Evolutionary conservation across 106 monocot genomes (phyloP), one percentile per base, ranked within the genome.

Genomic region (Acorus calamus): DNA sequence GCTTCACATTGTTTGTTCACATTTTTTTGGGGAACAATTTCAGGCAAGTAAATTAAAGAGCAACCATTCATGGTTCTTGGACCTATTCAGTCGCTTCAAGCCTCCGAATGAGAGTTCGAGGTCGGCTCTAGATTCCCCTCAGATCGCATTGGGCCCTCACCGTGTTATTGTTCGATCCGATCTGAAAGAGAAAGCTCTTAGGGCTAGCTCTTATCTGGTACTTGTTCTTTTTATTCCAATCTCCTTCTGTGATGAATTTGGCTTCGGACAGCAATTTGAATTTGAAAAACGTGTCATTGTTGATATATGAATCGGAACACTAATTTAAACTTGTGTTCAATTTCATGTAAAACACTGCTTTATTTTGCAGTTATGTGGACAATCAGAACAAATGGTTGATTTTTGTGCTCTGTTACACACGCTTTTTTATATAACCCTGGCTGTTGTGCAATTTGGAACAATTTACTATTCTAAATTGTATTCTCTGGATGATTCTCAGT

Each of bases 61-160:
- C 53, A 83, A 83, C 57, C 98, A 62, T 53, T 46, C 57, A 43
- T 98, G 98, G 98, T 81, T 98, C 63, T 44, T 81, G 14, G 72
- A 74, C 11, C 77, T 88, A 6, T 72, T 92, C 0, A 44, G 80
- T 50, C 46, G 76, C 11, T 98, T 92, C 69, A 88, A 78, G 60
- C 65, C 65, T 4, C 92, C 88, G 5, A 81, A 69, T 61, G 63
- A 66, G 14, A 61, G 52, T 14, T 98, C 98, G 6, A 82, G 77
- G 71, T 52, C 59, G 9, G 85, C 85, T 4, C 65, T 98, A 50
- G 85, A 88, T 54, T 85, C 83, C 2, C 13, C 63, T 3, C 62
- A 79, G 57, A 73, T 98, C 42, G 56, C 72, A 0, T 44, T 88
- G 49, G 98, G 98, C 46, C 46, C 66, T 0, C 76, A 69, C 60